These are phyloP conservation scores for Myxozyma geophila DNA, from an alignment of 805 yeast species.

Conservation along the genomic window DNA sequence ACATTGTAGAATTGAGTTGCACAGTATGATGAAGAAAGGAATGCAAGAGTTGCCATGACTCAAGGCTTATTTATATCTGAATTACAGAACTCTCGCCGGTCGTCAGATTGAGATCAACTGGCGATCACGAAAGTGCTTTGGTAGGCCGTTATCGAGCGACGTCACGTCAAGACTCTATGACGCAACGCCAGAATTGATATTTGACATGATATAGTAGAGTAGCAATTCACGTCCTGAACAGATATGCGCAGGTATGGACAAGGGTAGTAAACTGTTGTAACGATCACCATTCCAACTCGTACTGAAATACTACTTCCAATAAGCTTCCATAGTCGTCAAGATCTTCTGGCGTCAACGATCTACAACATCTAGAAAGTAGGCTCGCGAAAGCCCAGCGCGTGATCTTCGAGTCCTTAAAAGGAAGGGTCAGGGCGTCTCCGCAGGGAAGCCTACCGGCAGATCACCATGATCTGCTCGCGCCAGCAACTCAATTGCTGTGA, in stretches of 20 bases:
- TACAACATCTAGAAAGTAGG: neutral
- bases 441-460: constrained; percentile 4
- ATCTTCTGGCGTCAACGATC: neutral
- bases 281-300: too few relatives aligned
- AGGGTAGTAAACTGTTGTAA: too few relatives aligned
- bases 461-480: neutral
- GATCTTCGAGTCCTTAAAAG: neutral
- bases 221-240: too few relatives aligned
- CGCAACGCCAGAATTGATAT: too few relatives aligned
- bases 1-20: constrained; percentile 3
- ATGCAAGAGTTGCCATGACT: neutral
- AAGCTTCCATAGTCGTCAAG: too few relatives aligned
- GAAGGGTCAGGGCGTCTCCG: constrained; percentile 8
- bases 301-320: too few relatives aligned
- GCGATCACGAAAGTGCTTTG: constrained; percentile 1
- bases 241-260: too few relatives aligned
- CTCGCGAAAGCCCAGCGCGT: neutral
- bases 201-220: too few relatives aligned
- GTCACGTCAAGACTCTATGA: neutral
- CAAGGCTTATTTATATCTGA: neutral
- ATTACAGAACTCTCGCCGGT: neutral
- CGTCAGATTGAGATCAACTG: constrained; percentile 1
- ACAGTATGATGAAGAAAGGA: neutral
- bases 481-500: too few relatives aligned
- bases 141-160: neutral